These are phyloP conservation scores for Suhomyces sp. DNA, from an alignment of 805 yeast species.

Conservation along the genomic window DNA sequence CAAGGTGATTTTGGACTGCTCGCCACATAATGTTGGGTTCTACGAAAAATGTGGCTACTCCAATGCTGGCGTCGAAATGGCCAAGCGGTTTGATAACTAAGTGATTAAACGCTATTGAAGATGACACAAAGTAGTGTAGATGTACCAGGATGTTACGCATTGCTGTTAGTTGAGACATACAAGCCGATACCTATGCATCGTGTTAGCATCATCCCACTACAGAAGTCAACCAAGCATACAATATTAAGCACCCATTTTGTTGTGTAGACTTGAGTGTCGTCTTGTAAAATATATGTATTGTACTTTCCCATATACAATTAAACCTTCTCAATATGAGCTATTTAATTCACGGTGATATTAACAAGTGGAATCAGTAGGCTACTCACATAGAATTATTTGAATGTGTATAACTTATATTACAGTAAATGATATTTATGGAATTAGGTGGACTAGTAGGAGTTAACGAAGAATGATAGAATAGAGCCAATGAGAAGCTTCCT, in stretches of 20 bases:
- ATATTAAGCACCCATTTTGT: background rate
- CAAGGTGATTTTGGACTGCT: slow-evolving; percentile 87
- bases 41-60: slow-evolving; percentile 84
- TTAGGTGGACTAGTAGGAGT: background rate
- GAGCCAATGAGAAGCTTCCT: background rate
- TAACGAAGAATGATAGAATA: too few species aligned
- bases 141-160: too few species aligned
- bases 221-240: background rate
- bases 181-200: background rate
- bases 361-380: background rate
- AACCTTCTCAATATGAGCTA: background rate
- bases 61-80: slow-evolving; percentile 70
- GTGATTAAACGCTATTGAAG: background rate
- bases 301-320: background rate
- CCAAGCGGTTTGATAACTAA: slow-evolving; percentile 38
- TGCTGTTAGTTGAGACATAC: background rate
- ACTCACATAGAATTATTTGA: too few species aligned
- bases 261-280: background rate
- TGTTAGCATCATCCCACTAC: background rate
- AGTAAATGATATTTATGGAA: background rate
- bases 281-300: background rate
- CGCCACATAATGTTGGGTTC: slow-evolving; percentile 74
- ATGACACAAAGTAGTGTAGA: background rate
- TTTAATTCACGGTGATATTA: background rate
- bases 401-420: background rate